Evolutionary conservation across 176 grass and related monocot genomes (phyloP), one percentile per base, ranked within the genome.

Genomic region (Triticum urartu): DNA sequence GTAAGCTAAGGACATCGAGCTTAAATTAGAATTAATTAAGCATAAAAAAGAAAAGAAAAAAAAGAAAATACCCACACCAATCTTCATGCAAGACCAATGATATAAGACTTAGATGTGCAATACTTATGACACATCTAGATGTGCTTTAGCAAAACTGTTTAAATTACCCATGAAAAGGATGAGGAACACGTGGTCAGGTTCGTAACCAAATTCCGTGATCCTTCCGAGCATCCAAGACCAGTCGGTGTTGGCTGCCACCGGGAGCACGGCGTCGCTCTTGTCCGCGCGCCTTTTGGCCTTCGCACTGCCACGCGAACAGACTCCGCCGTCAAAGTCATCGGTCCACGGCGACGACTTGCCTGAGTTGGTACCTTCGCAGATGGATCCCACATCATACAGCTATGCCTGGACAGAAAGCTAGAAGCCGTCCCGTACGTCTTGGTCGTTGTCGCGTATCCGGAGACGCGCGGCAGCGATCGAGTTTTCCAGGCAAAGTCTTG

Each of bases 291-390:
- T 17, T 30, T 7, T 54, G 81, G 81, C 68, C 22, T 12, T 52
- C 22, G 9, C 24, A 54, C 25, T n/a, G 68, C 68, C 81, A 83
- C 10, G 20, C 34, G 35, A 66, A 22, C 12, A 66, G 64, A 38
- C 39, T 72, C 58, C 60, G 69, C 36, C 66, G 38, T 89, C 84
- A 78, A 90, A 90, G 88, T 90, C 81, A 25, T 60, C 79, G 48
- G 89, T 89, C 82, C 33, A 66, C 82, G 82, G 56, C 39, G 75
- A 64, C 40, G 30, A 39, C 72, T 21, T 59, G 54, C 54, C 7
- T 9, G 6, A 59, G 54, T 59, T 59, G 54, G 70, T n/a, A 15
- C 39, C 39, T 45, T 73, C 70, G 38, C 39, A 74, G 71, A 74
- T 74, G 71, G 40, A 74, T 74, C 38, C 21, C 52, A 7, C 25